Evolutionary conservation across 495 filamentous ascomycete genomes (phyloP), one percentile per base, ranked within the genome.

Genomic region (Parachaetomium inaequale): DNA sequence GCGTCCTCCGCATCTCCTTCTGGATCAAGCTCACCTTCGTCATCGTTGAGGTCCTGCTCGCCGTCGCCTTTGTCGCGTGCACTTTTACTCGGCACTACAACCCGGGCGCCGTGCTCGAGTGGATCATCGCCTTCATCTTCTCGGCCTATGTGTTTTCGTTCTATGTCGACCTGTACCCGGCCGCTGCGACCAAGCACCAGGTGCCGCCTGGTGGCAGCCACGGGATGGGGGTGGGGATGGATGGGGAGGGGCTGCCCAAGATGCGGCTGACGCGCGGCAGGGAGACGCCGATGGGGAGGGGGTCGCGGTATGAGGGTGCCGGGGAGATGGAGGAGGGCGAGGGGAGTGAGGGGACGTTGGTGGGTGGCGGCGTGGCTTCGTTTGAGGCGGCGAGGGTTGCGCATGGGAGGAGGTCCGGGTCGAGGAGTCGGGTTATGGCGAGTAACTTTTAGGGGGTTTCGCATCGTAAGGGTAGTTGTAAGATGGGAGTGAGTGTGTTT

Each of bases 91-190:
- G 53, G 1, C 62, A 76, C 55, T 78, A 81, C 62, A 83, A 89
- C 70, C 62, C 75, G 2, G 85, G 79, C 17, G 87, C 87, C 0
- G 76, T 88, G 17, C 70, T 90, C 32, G 79, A 81, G 70, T 97
- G 93, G 93, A 63, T 87, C 55, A 88, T 98, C 63, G 87, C 92
- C 25, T 87, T 98, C 66, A 79, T 97, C 63, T 98, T 96, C 77
- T 92, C 88, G 11, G 88, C 91, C 68, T 97, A 95, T 73, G 79
- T 96, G 45, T 82, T 96, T 51, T 92, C 89, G 42, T 98, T 96
- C 77, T 84, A 89, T 57, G 77, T 98, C 68, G 94, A 98, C 71
- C 80, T 98, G 40, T 77, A 91, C 55, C 94, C 94, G 0, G 91
- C 92, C 21, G 80, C 89, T 2, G 79, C 82, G 15, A 90, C 84